Percentiles rank a stretch among this genome's conserved stretches.
Evolutionary conservation across 257 asterid species (phyloP).

Genomic region (Ballota nigra): DNA sequence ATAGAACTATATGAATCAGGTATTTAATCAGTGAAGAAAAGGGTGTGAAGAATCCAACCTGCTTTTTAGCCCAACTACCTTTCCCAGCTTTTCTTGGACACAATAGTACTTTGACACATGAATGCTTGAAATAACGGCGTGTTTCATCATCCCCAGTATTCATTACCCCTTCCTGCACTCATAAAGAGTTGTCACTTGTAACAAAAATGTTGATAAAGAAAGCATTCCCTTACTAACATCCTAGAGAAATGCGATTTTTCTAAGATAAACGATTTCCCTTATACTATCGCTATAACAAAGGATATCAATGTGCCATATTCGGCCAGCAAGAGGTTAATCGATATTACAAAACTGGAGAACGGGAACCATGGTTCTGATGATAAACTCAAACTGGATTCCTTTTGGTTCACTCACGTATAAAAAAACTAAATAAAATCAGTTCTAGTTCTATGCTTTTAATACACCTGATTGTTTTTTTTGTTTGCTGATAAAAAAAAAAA

Average conservation of each 20-base stretch:
- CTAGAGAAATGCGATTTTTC: not conserved
- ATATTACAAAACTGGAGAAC: not conserved
- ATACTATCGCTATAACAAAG: not conserved
- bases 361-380: not conserved
- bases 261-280: not conserved
- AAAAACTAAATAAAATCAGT: not conserved
- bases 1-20: not conserved
- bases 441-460: not conserved
- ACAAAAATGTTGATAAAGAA: not conserved
- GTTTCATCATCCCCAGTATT: conserved; percentile 88
- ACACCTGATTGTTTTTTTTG: not conserved
- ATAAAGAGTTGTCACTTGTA: not conserved
- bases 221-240: not conserved
- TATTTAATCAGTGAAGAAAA: not conserved
- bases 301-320: not conserved
- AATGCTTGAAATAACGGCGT: conserved; percentile 83
- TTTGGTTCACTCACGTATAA: not conserved
- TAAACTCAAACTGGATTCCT: not conserved
- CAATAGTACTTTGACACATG: conserved; percentile 78
- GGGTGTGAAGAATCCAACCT: conserved; percentile 24
- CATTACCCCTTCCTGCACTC: conserved; percentile 89
- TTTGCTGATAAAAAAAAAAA: no score
- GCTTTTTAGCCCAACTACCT: conserved; percentile 83
- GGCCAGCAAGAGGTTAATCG: not conserved
- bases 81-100: conserved; percentile 88